These are phyloP conservation scores for Hyaloscypha finlandica DNA, from an alignment of 495 filamentous ascomycete genomes.

Conservation along the genomic window DNA sequence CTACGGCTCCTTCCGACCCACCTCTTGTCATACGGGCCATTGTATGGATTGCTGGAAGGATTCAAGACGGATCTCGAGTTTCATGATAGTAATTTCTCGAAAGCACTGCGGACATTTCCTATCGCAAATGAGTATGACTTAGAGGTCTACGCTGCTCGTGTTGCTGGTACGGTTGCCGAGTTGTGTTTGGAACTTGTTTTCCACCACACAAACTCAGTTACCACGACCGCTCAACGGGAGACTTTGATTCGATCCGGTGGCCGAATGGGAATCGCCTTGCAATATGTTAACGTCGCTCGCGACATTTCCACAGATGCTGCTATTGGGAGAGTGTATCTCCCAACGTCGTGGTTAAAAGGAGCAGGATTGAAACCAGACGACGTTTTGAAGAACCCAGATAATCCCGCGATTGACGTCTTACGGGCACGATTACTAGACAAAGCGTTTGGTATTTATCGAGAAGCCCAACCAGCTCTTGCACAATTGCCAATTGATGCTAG, in stretches of 20 bases:
- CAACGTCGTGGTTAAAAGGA: constrained; percentile 58
- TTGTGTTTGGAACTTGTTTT: constrained; percentile 64
- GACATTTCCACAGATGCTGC: constrained; percentile 63
- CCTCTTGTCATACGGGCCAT: constrained; percentile 51
- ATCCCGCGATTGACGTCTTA: constrained; percentile 45
- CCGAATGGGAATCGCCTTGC: constrained; percentile 67
- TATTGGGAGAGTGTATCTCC: constrained; percentile 64
- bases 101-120: constrained; percentile 42
- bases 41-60: constrained; percentile 60
- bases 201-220: constrained; percentile 42
- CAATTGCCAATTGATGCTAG: constrained; percentile 55
- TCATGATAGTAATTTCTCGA: constrained; percentile 11
- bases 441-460: constrained; percentile 56
- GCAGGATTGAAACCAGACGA: constrained; percentile 52
- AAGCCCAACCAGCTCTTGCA: constrained; percentile 52
- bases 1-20: constrained; percentile 55
- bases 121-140: constrained; percentile 57
- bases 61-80: constrained; percentile 65
- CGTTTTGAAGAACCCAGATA: constrained; percentile 49
- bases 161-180: constrained; percentile 69
- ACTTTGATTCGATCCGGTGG: constrained; percentile 48
- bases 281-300: constrained; percentile 72
- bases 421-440: constrained; percentile 52
- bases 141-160: constrained; percentile 56
- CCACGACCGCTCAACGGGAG: constrained; percentile 27